Conservation (phyloP, 441 rosid genomes). For the Croton setiger region DNA sequence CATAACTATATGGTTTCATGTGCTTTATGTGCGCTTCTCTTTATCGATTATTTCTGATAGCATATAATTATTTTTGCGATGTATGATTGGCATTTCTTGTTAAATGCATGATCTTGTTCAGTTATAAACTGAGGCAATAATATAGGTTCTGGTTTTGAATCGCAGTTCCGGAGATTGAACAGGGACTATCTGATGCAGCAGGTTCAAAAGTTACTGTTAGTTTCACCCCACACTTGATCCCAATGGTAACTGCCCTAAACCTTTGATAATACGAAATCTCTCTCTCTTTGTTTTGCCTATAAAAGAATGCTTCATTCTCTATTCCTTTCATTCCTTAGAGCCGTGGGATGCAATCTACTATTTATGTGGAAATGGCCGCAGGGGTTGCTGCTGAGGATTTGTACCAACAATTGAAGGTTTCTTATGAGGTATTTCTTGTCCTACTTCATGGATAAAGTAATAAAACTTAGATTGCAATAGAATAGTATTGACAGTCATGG, state of each 20-base stretch:
- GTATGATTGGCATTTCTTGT: not conserved
- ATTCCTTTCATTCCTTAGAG: conserved; percentile 40
- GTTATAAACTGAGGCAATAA: not conserved
- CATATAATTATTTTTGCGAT: not conserved
- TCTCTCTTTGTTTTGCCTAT: conserved; percentile 14
- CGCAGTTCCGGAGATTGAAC: conserved; percentile 98
- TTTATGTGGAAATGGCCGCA: conserved; percentile 56
- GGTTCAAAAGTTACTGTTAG: conserved; percentile 74
- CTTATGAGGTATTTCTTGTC: conserved; percentile 44
- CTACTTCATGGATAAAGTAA: not conserved
- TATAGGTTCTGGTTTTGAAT: conserved; percentile 24
- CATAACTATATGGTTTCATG: not conserved
- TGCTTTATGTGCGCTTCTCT: not conserved
- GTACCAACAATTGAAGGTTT: conserved; percentile 41
- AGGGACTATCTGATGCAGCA: conserved; percentile 80
- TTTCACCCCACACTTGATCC: conserved; percentile 98
- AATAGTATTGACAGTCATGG: not conserved
- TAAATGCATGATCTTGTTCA: not conserved
- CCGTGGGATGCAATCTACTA: conserved; percentile 84
- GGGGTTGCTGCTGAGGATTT: conserved; percentile 50
- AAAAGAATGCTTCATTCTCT: not conserved
- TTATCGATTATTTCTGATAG: not conserved
- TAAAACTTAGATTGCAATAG: not conserved
- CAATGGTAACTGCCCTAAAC: conserved; percentile 53
- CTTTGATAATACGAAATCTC: not conserved